Evolutionary conservation across 345 rosid species (phyloP).

Genomic region (Populus simonii): DNA sequence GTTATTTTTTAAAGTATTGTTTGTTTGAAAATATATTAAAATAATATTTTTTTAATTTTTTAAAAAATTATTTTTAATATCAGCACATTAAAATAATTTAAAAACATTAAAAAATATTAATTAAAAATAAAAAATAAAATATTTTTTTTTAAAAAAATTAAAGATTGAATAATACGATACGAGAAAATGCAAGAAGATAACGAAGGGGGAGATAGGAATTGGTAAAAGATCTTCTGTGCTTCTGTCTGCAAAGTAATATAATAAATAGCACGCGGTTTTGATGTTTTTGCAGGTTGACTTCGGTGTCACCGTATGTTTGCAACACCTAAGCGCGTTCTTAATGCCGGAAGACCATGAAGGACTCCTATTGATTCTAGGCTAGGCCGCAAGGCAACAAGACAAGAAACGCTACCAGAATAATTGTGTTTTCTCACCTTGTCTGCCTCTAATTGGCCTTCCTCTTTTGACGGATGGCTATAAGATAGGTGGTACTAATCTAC

Average conservation of each 20-base stretch:
- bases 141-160: no score
- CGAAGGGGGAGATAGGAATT: neutral
- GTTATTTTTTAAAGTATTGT: no score
- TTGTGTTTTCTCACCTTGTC: neutral
- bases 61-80: no score
- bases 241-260: neutral
- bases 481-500: neutral
- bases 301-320: constrained; percentile 32
- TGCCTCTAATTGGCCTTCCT: neutral
- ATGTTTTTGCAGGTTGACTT: constrained; percentile 42
- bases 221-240: neutral
- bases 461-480: neutral
- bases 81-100: no score
- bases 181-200: no score
- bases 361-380: neutral
- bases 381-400: neutral
- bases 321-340: constrained; percentile 15
- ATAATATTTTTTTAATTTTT: no score
- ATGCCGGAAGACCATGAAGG: neutral
- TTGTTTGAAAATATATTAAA: no score
- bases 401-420: neutral
- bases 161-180: no score
- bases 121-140: no score
- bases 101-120: no score
- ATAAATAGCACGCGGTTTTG: constrained; percentile 5